Evolutionary conservation across 73 alveolate genomes (phyloP), one percentile per base, ranked within the genome.

Genomic region (Paramecium caudatum): DNA sequence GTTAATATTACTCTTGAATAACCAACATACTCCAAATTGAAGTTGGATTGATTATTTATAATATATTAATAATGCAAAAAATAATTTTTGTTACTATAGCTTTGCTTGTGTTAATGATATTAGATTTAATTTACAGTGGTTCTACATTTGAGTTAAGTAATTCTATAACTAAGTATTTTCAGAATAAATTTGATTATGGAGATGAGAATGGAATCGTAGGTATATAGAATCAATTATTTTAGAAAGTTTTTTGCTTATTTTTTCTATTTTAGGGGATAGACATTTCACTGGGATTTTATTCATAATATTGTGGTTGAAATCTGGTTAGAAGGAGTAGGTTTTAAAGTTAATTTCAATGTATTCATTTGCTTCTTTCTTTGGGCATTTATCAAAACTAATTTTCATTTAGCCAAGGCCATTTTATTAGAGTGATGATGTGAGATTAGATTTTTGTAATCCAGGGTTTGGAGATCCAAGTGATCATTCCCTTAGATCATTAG

Each of bases 391-490:
- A 3, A 36, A 74, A 74, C 27, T 74, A 2, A 45, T 74, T 23
- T 41, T 74, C n/a, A 13, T 43, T 41, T 13, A 74, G 43, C 69
- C 62, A 9, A 74, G 65, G 43, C 88, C 88, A 3, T 74, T 74
- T 43, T 74, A 74, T 45, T 23, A 27, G 43, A 43, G 43, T 13
- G 8, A 32, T 37, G 39, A 36, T 74, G 47, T 74, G 16, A 15
- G 47, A 74, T 10, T 43, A 39, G 47, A 23, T 37, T 30, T 41
- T 5, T 74, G 88, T 45, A 41, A 41, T 17, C 16, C 49, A 16
- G 88, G 88, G 7, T 74, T 21, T 74, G 88, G 88, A 27, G 88
- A 74, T 15, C 88, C 88, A 9, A 9, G 55, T 13, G 88, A 39
- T 21, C 49, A 74, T 39, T n/a, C 88, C 1, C 32, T 74, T 36